Evolutionary conservation across 805 yeast species (phyloP).

Genomic region (Candida taoyuanica): DNA sequence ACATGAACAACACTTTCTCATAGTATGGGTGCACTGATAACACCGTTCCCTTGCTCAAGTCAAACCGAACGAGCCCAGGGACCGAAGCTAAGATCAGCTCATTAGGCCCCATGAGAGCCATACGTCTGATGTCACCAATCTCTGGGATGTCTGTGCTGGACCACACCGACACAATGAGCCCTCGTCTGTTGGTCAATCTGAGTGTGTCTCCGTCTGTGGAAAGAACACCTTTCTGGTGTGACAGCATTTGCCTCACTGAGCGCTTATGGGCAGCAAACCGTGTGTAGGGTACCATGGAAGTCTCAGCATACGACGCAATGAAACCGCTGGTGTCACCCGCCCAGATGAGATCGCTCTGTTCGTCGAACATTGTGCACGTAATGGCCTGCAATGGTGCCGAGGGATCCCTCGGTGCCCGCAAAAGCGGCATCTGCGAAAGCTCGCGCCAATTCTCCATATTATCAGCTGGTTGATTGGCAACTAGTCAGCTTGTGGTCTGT

Average conservation of each 20-base stretch:
- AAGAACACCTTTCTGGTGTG: constrained; percentile 54
- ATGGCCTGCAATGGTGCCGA: constrained; percentile 11
- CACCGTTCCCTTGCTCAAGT: constrained; percentile 35
- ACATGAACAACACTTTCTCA: constrained; percentile 43
- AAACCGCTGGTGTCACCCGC: constrained; percentile 59
- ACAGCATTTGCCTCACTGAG: constrained; percentile 47
- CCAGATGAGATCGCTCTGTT: constrained; percentile 77
- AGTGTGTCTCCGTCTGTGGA: constrained; percentile 49
- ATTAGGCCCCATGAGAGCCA: constrained; percentile 31
- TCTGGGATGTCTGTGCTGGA: constrained; percentile 29
- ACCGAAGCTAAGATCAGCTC: constrained; percentile 44
- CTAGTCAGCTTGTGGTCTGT: not conserved
- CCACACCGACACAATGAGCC: constrained; percentile 38
- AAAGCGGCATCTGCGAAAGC: constrained; percentile 20
- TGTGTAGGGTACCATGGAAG: constrained; percentile 50
- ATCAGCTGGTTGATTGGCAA: not conserved
- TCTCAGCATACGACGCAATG: constrained; percentile 40
- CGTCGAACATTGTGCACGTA: constrained; percentile 51
- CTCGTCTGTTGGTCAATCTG: constrained; percentile 53
- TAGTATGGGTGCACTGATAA: constrained; percentile 37
- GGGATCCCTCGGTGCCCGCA: constrained; percentile 23
- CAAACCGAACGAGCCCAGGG: constrained; percentile 38
- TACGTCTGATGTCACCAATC: constrained; percentile 31
- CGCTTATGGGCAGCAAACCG: constrained; percentile 48
- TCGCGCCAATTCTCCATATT: constrained; percentile 27